Evolutionary conservation across 2,329 filamentous ascomycete genomes (phyloP).

Genomic region (Xylaria sp.): DNA sequence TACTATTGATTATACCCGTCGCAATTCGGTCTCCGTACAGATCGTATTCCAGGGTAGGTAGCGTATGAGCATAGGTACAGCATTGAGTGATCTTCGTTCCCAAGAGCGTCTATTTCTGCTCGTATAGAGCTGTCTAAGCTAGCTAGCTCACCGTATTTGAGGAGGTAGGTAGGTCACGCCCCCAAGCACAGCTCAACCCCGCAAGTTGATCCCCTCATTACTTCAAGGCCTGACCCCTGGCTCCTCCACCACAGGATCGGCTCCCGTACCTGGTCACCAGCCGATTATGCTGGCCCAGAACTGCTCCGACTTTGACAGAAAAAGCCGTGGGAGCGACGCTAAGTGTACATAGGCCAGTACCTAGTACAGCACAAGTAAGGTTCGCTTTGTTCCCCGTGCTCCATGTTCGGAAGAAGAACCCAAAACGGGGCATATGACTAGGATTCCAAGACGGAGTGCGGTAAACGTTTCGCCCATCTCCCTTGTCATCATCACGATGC

Average conservation of each 20-base stretch:
- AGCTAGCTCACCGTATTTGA: not conserved
- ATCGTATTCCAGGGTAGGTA: not conserved
- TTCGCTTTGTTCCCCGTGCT: constrained; percentile 17
- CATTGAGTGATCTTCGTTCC: not conserved
- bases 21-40: not conserved
- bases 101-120: not conserved
- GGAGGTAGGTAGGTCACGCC: constrained; percentile 5
- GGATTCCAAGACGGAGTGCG: constrained; percentile 24
- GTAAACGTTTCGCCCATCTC: constrained; percentile 28
- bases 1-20: constrained; percentile 2
- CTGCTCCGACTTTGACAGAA: constrained; percentile 10
- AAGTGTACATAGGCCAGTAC: not conserved
- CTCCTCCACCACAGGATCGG: constrained; percentile 32
- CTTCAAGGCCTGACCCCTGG: constrained; percentile 24
- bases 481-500: constrained; percentile 29
- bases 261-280: constrained; percentile 10
- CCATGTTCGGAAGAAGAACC: constrained; percentile 26
- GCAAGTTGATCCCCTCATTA: constrained; percentile 36
- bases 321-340: constrained; percentile 17
- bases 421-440: constrained; percentile 20
- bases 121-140: not conserved
- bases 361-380: constrained; percentile 8
- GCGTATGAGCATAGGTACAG: not conserved
- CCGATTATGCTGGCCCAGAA: constrained; percentile 22
- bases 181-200: constrained; percentile 28